Evolutionary conservation across 2,329 filamentous ascomycete species (phyloP), one percentile per base, ranked within the genome.

Genomic region (Canariomyces notabilis): DNA sequence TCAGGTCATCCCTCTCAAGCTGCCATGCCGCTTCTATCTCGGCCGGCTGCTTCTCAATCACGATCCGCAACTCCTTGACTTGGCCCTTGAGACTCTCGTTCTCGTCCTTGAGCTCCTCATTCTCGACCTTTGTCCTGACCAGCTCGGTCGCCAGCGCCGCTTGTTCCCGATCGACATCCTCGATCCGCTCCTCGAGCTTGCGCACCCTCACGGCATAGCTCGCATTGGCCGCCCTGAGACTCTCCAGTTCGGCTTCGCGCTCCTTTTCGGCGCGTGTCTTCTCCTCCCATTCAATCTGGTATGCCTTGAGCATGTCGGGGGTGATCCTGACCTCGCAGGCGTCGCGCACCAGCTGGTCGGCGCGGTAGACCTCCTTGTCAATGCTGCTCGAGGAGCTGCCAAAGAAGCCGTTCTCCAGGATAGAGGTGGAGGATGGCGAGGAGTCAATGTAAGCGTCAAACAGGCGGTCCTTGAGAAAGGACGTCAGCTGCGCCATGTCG

Each of bases 381-480:
- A 89, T 78, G 55, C 82, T 87, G n/a, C 83, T 83, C 26, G 87
- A 89, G 19, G 89, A 91, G 63, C 85, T 91, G 50, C 93, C 93
- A 61, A 98, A 98, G 74, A 98, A 98, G 12, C 93, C 93, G 35
- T 89, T 95, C 65, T 98, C 93, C 1, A 97, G 79, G 38, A 98
- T 85, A 14, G 89, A 95, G 41, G 83, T 89, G n/a, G 89, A 84
- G 2, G 89, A 95, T 0, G 93, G 93, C 6, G 89, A 80, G 58
- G 89, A 87, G 67, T 98, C 93, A 53, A 98, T 96, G 66, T 98
- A 98, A 32, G 89, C 89, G 61, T 98, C 93, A 54, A 98, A 98
- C 0, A 98, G 62, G 56, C 86, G 87, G 65, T 98, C 93, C 64
- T 96, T 95, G 20, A 98, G 74, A 68, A 94, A 96, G 3, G 79